Evolutionary conservation across 805 yeast species (phyloP).

Genomic region (Schwanniomyces vanrijiae): DNA sequence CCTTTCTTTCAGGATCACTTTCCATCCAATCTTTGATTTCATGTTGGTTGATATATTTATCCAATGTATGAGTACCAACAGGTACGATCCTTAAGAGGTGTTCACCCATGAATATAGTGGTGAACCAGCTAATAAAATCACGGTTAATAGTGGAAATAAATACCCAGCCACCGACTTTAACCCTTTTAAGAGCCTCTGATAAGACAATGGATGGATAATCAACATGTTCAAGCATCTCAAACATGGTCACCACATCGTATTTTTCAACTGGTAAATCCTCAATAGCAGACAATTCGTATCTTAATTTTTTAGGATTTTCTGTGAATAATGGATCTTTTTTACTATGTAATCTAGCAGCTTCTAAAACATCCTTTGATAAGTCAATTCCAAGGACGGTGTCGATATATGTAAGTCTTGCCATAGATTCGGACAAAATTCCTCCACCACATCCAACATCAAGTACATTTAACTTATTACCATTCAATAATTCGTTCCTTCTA

Average conservation of each 20-base stretch:
- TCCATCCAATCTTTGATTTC: constrained; percentile 72
- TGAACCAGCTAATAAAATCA: constrained; percentile 82
- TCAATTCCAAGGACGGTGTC: constrained; percentile 77
- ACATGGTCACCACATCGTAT: constrained; percentile 82
- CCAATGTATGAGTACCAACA: constrained; percentile 83
- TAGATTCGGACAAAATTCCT: constrained; percentile 85
- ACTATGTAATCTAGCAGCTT: constrained; percentile 74
- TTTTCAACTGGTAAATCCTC: constrained; percentile 52
- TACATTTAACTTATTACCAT: constrained; percentile 45
- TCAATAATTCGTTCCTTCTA: constrained; percentile 38
- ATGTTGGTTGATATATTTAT: constrained; percentile 75
- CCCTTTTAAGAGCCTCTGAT: constrained; percentile 62
- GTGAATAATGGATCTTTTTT: constrained; percentile 61
- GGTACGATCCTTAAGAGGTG: constrained; percentile 81
- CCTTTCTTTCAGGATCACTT: constrained; percentile 24
- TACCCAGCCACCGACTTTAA: constrained; percentile 79
- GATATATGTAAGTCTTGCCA: constrained; percentile 73
- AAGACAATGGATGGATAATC: constrained; percentile 77
- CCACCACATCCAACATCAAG: constrained; percentile 98
- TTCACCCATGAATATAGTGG: constrained; percentile 91
- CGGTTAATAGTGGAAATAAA: constrained; percentile 92
- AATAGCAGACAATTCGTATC: constrained; percentile 60
- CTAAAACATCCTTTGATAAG: constrained; percentile 76
- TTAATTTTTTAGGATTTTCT: constrained; percentile 41
- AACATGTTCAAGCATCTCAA: constrained; percentile 95